Evolutionary conservation across 2,329 filamentous ascomycete species (phyloP).

Genomic region (Fusarium compactum): DNA sequence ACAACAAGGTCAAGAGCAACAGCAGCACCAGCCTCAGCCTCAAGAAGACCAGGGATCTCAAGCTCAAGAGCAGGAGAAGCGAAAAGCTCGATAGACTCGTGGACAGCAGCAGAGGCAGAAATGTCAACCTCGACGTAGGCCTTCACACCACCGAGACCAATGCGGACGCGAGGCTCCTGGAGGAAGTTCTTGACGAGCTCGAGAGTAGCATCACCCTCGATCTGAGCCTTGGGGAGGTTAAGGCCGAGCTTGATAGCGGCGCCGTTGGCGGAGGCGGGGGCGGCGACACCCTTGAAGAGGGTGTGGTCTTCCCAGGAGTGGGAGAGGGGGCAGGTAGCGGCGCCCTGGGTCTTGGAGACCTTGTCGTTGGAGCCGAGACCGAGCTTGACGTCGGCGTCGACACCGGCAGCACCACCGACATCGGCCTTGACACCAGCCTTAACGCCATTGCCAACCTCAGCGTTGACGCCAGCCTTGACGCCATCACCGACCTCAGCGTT

Average conservation of each 20-base stretch:
- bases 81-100: conserved; percentile 65
- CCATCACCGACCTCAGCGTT: not conserved
- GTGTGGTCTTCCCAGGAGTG: conserved; percentile 33
- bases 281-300: conserved; percentile 37
- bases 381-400: not conserved
- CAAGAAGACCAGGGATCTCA: conserved; percentile 56
- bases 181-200: conserved; percentile 57
- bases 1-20: conserved; percentile 66
- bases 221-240: conserved; percentile 52
- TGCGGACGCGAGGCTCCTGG: conserved; percentile 54
- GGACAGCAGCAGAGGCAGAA: conserved; percentile 57
- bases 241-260: conserved; percentile 42
- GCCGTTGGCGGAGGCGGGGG: conserved; percentile 33
- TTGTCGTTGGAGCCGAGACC: not conserved
- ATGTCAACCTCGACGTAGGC: conserved; percentile 64
- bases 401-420: not conserved
- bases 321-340: conserved; percentile 22
- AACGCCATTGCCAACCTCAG: not conserved
- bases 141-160: conserved; percentile 64
- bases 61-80: conserved; percentile 53
- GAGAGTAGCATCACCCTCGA: conserved; percentile 62
- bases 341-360: not conserved
- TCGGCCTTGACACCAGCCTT: not conserved
- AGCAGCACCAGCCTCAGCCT: conserved; percentile 57
- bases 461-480: not conserved